Evolutionary conservation across 73 alveolate genomes (phyloP).

Genomic region (Tetrahymena malaccensis): DNA sequence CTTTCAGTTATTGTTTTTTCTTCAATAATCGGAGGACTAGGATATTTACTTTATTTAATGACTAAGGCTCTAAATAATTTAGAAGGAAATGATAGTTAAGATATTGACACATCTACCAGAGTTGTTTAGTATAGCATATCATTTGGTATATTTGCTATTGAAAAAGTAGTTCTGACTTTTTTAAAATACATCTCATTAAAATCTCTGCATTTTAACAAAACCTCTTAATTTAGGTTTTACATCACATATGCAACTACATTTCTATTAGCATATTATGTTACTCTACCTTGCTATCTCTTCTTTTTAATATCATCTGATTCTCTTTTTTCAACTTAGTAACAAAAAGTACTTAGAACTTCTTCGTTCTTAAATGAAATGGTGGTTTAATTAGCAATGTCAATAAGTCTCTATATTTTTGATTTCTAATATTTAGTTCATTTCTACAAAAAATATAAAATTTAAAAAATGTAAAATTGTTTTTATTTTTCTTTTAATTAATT

Average conservation of each 20-base stretch:
- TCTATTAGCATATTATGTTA: neutral
- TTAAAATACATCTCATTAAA: neutral
- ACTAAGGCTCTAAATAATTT: neutral
- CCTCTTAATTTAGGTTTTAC: neutral
- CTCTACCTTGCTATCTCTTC: neutral
- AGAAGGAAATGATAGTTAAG: neutral
- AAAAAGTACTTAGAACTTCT: neutral
- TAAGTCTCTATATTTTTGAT: neutral
- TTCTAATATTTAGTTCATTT: neutral
- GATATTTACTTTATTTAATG: neutral
- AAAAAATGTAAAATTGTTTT: neutral
- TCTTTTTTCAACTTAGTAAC: neutral
- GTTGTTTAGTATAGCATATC: neutral
- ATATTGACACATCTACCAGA: neutral
- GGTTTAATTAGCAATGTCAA: neutral
- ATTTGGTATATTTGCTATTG: neutral
- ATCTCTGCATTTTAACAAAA: neutral
- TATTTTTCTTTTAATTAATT: neutral
- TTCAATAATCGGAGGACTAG: neutral
- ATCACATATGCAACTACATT: neutral
- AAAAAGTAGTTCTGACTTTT: neutral
- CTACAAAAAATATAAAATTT: neutral
- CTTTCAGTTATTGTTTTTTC: neutral
- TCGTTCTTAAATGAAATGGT: neutral
- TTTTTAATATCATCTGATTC: neutral